phyloP scores from a whole-genome alignment of 192 early-diverging fungal species.

The Backusella macrospora region DNA sequence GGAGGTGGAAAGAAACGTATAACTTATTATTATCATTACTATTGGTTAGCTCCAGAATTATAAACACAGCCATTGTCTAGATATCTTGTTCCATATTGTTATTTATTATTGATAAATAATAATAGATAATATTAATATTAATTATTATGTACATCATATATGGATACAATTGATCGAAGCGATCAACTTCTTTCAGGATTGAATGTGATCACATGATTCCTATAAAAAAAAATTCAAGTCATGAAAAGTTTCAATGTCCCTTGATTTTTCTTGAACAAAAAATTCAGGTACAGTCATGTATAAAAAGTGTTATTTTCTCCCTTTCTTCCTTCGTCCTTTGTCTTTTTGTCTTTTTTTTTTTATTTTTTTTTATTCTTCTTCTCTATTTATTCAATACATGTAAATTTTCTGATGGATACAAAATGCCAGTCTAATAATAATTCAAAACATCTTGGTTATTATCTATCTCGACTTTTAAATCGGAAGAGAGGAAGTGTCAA shows the following conservation, averaged over 20 bases:
- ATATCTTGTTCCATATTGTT: neutral
- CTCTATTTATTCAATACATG: neutral
- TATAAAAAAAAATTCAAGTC: neutral
- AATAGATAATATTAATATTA: neutral
- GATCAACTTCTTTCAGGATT: neutral
- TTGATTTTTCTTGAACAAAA: neutral
- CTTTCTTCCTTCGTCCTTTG: neutral
- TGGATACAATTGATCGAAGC: neutral
- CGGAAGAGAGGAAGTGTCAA: neutral
- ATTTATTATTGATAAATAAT: neutral
- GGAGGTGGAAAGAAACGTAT: neutral
- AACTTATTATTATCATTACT: neutral
- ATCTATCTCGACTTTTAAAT: neutral
- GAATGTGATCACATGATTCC: neutral
- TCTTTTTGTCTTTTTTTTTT: neutral
- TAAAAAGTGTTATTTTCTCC: neutral
- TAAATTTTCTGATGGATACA: slow-evolving; percentile 3
- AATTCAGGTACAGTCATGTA: neutral
- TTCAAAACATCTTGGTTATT: neutral
- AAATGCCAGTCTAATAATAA: neutral
- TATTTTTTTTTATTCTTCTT: too few species aligned
- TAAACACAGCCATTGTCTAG: neutral
- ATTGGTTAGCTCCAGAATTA: neutral
- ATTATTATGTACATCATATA: neutral
- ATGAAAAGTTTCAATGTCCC: neutral